Evolutionary conservation across 2,329 filamentous ascomycete species (phyloP).

Genomic region (Fusarium poae): DNA sequence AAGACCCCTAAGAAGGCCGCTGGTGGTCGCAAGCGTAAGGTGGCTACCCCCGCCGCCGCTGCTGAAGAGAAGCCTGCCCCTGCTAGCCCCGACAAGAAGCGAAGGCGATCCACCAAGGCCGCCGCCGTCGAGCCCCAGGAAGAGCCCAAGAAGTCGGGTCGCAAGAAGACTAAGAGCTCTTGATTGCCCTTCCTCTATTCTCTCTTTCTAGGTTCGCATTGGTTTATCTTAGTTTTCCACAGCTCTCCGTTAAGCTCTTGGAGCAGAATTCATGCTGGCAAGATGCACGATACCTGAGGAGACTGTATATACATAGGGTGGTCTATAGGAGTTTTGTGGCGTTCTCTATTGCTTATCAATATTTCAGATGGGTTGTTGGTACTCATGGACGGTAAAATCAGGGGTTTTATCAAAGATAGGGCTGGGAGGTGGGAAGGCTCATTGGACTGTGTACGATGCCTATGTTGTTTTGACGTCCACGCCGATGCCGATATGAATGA

Average conservation of each 20-base stretch:
- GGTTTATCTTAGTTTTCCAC: conserved; percentile 23
- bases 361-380: conserved; percentile 32
- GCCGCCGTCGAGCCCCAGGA: conserved; percentile 65
- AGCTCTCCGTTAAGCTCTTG: conserved; percentile 41
- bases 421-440: conserved; percentile 25
- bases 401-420: conserved; percentile 22
- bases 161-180: conserved; percentile 68
- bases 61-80: conserved; percentile 59
- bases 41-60: conserved; percentile 60
- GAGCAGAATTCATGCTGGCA: background rate
- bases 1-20: conserved; percentile 71
- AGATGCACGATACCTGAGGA: conserved; percentile 47
- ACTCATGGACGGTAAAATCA: conserved; percentile 27
- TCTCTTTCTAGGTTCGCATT: conserved; percentile 38
- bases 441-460: conserved; percentile 40
- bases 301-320: conserved; percentile 40
- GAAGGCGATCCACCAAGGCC: conserved; percentile 69
- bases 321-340: conserved; percentile 46
- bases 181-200: conserved; percentile 42
- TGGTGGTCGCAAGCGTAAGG: conserved; percentile 68
- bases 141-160: conserved; percentile 71
- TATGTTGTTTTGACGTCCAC: conserved; percentile 46
- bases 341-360: conserved; percentile 27
- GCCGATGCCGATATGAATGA: conserved; percentile 52
- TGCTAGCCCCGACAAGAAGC: conserved; percentile 73